Base-by-base conservation (phyloP, 306 rosid species). In the Corylus americana region DNA sequence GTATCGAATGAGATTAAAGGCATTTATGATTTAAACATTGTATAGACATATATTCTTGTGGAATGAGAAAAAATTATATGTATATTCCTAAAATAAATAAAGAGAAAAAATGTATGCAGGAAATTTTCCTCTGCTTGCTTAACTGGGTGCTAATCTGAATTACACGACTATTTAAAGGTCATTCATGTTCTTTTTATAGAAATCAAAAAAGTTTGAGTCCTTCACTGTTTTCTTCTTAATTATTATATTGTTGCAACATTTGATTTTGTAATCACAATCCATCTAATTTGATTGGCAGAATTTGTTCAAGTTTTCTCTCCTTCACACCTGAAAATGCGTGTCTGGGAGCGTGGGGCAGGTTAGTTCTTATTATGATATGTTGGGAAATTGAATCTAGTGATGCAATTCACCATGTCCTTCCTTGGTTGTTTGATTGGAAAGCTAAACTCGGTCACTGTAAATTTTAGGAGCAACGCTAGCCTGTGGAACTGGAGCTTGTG, bases 271-370 rank as follows among this genome's bases (percentile, higher is more conserved):
- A 73, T 73, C 27, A 20, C n/a, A 3, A 55, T 18, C 79, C 47
- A 69, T 82, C 70, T 62, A 77, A 51, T 77, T 71, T 81, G 50
- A 64, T 70, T 58, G 81, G 82, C 97, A 95, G 98, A 95, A 86
- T 95, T 95, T 85, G 97, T 93, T 77, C 92, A 93, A 92, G 92
- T 93, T 66, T 82, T 90, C 81, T 86, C 98, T 50, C 72, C 83
- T 57, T 89, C 91, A 76, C 98, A 93, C 74, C 84, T 95, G 75
- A 95, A 93, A 84, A 95, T 95, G 98, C 91, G 96, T 77, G 99
- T 93, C 76, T 91, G 99, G 99, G 99, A 91, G 90, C 96, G 98
- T 31, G 98, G 98, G 18, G 98, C 96, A 89, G 99, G 99, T 95
- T 75, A 58, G 92, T 79, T 61, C 80, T 70, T 74, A 74, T 75